phyloP scores from a whole-genome alignment of 495 filamentous ascomycete species.

The Bryoglossum gracile region DNA sequence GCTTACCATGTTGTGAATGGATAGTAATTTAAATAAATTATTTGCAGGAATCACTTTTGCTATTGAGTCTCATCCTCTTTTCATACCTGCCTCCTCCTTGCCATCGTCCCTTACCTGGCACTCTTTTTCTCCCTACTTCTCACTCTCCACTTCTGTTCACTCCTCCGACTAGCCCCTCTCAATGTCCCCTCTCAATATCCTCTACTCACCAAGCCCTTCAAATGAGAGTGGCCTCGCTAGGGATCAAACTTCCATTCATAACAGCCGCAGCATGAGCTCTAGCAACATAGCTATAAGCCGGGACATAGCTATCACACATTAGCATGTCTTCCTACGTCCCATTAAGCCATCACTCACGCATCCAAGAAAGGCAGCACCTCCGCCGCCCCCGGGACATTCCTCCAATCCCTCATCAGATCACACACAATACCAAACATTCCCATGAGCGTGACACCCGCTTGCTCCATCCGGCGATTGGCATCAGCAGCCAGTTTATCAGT shows the following conservation, averaged over 20 bases:
- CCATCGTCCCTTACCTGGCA: no score
- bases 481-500: constrained; percentile 47
- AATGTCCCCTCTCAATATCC: no score
- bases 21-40: no score
- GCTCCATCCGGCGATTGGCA: constrained; percentile 58
- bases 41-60: no score
- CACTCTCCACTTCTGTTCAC: no score
- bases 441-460: constrained; percentile 58
- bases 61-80: no score
- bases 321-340: neutral
- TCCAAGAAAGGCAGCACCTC: constrained; percentile 62
- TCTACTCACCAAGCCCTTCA: neutral
- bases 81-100: no score
- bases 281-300: constrained; percentile 39
- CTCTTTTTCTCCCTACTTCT: no score
- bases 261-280: constrained; percentile 38
- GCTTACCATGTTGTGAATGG: no score
- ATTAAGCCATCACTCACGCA: constrained; percentile 32
- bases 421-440: constrained; percentile 59
- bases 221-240: constrained; percentile 33
- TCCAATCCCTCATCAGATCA: constrained; percentile 76
- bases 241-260: constrained; percentile 34
- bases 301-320: constrained; percentile 30
- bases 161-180: no score
- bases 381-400: constrained; percentile 53